phyloP scores from a whole-genome alignment of 2,329 filamentous ascomycete species.

The Tothia fuscella region DNA sequence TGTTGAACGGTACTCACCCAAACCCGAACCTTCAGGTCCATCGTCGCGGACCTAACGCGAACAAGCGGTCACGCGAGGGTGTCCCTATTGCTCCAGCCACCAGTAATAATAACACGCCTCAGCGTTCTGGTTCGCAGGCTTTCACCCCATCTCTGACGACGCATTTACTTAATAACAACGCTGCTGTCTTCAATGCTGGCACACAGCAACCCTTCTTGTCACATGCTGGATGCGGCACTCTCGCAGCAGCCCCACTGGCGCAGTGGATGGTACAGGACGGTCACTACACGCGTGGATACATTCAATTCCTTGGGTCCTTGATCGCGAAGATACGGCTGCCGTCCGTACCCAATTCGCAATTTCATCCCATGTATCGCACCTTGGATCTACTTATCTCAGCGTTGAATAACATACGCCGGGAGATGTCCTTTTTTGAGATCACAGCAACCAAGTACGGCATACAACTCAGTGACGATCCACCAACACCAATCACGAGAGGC shows the following conservation, averaged over 20 bases:
- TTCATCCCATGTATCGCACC: slow-evolving; percentile 42
- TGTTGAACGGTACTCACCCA: slow-evolving; percentile 34
- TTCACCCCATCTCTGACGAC: slow-evolving; percentile 40
- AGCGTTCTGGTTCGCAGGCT: slow-evolving; percentile 15
- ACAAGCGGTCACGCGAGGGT: slow-evolving; percentile 26
- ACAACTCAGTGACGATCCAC: slow-evolving; percentile 32
- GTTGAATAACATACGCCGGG: slow-evolving; percentile 53
- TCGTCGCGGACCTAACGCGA: slow-evolving; percentile 29
- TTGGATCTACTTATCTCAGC: slow-evolving; percentile 52
- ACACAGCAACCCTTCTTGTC: slow-evolving; percentile 57
- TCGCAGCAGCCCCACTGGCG: slow-evolving; percentile 44
- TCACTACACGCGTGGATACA: slow-evolving; percentile 59
- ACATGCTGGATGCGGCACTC: slow-evolving; percentile 49
- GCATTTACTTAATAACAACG: slow-evolving; percentile 42
- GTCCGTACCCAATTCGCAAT: slow-evolving; percentile 29
- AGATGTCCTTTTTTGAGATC: slow-evolving; percentile 56
- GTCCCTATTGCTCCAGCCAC: slow-evolving; percentile 12
- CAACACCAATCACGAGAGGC: slow-evolving; percentile 38
- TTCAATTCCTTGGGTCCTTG: slow-evolving; percentile 53
- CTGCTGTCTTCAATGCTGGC: slow-evolving; percentile 38
- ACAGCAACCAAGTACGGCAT: slow-evolving; percentile 50
- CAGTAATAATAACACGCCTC: slow-evolving; percentile 15
- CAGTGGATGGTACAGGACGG: slow-evolving; percentile 62
- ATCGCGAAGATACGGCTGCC: slow-evolving; percentile 50
- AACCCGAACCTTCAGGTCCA: slow-evolving; percentile 37